Percentiles rank a stretch among this genome's conserved stretches.
Evolutionary conservation across 2,329 filamentous ascomycete species (phyloP).

Genomic region (Aspergillus japonicus): DNA sequence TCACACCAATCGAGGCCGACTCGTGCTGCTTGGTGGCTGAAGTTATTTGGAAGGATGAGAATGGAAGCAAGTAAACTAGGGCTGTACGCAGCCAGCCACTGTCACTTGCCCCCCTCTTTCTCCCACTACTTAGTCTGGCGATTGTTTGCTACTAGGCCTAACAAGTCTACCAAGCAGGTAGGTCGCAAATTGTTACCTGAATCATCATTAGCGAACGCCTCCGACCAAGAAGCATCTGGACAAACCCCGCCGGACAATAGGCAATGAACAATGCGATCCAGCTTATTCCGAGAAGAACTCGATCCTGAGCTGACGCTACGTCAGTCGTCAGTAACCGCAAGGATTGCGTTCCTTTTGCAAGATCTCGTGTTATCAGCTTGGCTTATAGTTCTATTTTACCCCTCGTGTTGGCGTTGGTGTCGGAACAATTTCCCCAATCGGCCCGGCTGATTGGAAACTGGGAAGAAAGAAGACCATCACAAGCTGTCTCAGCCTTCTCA

Average conservation of each 20-base stretch:
- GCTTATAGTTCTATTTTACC: background rate
- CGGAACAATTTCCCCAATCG: background rate
- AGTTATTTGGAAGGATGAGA: background rate
- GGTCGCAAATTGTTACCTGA: background rate
- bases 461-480: background rate
- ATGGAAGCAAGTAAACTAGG: background rate
- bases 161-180: background rate
- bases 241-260: background rate
- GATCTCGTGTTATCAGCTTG: background rate
- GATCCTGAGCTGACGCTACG: background rate
- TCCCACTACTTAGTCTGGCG: background rate
- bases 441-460: background rate
- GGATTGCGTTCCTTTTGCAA: background rate
- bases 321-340: background rate
- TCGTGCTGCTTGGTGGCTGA: background rate
- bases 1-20: background rate
- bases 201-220: background rate
- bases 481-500: background rate
- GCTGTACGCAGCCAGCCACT: background rate
- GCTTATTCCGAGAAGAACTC: background rate
- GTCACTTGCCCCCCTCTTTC: background rate
- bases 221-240: background rate
- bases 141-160: background rate
- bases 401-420: background rate
- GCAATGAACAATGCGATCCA: background rate